phyloP scores from a whole-genome alignment of 768 basidiomycete genomes.

The Boletus speciosus region DNA sequence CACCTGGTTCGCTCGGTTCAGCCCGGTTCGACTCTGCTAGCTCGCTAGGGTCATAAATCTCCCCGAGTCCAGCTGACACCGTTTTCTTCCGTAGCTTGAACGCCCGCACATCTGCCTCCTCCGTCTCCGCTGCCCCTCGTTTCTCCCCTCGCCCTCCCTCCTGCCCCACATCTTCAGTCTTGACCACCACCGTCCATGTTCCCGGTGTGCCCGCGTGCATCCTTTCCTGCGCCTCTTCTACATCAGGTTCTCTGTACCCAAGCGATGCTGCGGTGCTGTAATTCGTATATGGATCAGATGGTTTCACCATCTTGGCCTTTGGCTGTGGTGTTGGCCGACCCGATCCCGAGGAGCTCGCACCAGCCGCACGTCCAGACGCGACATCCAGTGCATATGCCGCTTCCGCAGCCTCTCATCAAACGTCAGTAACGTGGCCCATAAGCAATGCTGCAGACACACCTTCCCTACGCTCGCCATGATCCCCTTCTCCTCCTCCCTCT shows the following conservation, averaged over 20 bases:
- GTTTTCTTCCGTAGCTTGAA: constrained; percentile 72
- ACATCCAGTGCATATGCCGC: constrained; percentile 79
- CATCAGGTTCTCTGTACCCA: constrained; percentile 77
- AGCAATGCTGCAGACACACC: constrained; percentile 36
- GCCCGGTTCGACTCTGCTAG: background rate
- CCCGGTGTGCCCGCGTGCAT: constrained; percentile 69
- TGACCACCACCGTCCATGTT: constrained; percentile 67
- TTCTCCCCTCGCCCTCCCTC: constrained; percentile 27
- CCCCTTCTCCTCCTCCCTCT: constrained; percentile 77
- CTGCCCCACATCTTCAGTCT: background rate
- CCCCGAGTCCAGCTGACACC: constrained; percentile 57
- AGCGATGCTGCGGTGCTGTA: constrained; percentile 87
- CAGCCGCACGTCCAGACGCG: constrained; percentile 54
- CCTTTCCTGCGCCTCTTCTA: constrained; percentile 60
- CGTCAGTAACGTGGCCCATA: background rate
- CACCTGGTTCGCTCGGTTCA: constrained; percentile 15
- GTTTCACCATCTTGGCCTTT: constrained; percentile 46
- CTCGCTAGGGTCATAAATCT: constrained; percentile 74
- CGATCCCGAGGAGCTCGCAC: constrained; percentile 12
- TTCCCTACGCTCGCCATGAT: constrained; percentile 86
- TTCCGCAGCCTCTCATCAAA: constrained; percentile 58
- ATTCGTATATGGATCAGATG: constrained; percentile 69
- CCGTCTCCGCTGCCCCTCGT: constrained; percentile 36
- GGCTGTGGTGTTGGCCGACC: constrained; percentile 17
- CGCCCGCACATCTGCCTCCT: constrained; percentile 48